Conservation (phyloP, 2,329 filamentous ascomycete genomes). For the Stagonosporopsis rhizophila region DNA sequence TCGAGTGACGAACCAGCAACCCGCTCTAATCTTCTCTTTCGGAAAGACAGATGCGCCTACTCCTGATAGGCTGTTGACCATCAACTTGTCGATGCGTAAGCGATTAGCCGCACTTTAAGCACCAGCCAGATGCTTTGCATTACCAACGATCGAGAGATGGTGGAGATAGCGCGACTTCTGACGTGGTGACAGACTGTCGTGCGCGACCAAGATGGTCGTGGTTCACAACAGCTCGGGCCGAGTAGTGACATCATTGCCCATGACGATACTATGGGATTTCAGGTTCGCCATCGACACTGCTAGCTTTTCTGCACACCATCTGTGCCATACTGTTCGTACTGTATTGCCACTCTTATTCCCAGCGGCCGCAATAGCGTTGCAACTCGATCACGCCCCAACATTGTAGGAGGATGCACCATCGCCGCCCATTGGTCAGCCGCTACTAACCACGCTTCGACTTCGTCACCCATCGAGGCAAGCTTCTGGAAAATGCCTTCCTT, state of each 20-base stretch:
- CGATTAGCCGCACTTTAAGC: conserved; percentile 14
- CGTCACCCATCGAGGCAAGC: neutral
- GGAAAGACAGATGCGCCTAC: conserved; percentile 16
- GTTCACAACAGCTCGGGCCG: conserved; percentile 2
- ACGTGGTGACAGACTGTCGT: conserved; percentile 17
- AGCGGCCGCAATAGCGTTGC: neutral
- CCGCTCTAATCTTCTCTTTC: conserved; percentile 17
- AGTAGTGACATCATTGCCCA: conserved; percentile 12
- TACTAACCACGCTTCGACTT: neutral
- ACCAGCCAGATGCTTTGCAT: conserved; percentile 21
- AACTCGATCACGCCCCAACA: neutral
- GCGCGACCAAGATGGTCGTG: conserved; percentile 2
- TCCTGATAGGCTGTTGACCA: conserved; percentile 19
- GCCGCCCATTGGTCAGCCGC: no score
- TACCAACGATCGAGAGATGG: conserved; percentile 20
- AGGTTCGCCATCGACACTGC: neutral
- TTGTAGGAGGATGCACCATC: neutral
- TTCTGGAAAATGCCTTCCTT: neutral
- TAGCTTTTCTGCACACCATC: no score
- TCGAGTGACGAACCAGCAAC: conserved; percentile 16
- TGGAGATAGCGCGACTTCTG: conserved; percentile 17
- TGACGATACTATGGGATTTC: neutral
- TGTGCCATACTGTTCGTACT: neutral
- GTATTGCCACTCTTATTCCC: neutral
- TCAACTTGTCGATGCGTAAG: neutral